These are phyloP conservation scores for Claviceps africana DNA, from an alignment of 2,329 filamentous ascomycete species.

Conservation along the genomic window DNA sequence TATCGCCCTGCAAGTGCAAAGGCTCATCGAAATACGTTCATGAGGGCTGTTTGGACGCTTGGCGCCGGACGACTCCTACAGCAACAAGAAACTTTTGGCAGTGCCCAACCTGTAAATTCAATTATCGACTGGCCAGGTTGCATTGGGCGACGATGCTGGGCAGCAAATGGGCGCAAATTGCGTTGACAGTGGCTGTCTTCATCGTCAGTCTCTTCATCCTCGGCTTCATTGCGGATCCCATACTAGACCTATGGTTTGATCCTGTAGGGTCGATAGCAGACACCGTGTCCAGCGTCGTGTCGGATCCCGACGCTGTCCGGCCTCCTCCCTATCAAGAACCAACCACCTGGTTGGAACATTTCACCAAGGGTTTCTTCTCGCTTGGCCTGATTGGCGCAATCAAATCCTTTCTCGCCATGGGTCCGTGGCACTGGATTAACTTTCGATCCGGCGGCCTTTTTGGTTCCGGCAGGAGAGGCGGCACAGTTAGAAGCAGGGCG, in stretches of 20 bases:
- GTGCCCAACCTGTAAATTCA: constrained; percentile 77
- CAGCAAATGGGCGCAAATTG: constrained; percentile 51
- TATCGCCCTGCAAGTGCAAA: constrained; percentile 87
- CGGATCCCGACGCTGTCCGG: constrained; percentile 24
- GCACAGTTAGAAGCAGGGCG: constrained; percentile 61
- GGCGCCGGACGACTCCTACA: constrained; percentile 60
- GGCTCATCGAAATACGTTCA: constrained; percentile 90
- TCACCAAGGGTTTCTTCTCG: constrained; percentile 79
- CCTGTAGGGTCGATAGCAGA: constrained; percentile 50
- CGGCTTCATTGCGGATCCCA: constrained; percentile 84
- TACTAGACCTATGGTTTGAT: constrained; percentile 78
- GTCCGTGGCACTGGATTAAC: constrained; percentile 66
- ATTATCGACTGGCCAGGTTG: constrained; percentile 65
- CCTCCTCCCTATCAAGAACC: constrained; percentile 32
- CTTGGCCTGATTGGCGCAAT: constrained; percentile 74
- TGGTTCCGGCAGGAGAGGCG: constrained; percentile 36
- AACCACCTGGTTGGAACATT: constrained; percentile 65
- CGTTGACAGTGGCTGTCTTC: constrained; percentile 60
- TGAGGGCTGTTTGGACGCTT: constrained; percentile 72
- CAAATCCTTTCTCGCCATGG: constrained; percentile 63
- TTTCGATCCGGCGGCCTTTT: constrained; percentile 47
- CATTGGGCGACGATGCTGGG: constrained; percentile 58
- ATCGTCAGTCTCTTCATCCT: constrained; percentile 62
- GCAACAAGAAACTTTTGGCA: constrained; percentile 62
- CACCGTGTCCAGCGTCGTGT: constrained; percentile 31